Base-by-base conservation (phyloP, 352 stramenopile species). In the Phytopythium vexans region DNA sequence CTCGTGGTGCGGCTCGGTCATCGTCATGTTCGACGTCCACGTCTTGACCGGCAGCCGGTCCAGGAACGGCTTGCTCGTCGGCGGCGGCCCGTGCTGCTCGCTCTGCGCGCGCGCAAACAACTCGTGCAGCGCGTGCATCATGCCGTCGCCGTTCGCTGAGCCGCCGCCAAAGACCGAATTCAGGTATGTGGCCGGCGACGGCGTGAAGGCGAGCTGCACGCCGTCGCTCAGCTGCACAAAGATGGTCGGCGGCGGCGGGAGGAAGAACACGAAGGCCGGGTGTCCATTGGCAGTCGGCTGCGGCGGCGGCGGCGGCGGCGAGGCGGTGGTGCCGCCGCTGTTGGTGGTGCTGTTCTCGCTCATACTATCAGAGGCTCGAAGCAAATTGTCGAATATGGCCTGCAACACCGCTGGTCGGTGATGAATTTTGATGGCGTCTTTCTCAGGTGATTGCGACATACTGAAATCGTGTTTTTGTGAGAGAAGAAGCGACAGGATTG, bases 11-110 rank as follows among this genome's bases (percentile, higher is more conserved):
- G 68, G 76, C 37, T 87, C 80, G 0, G 40, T 68, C 45, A 70
- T 56, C n/a, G 72, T 66, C 58, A 70, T 66, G 11, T 56, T 59
- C 0, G 59, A 15, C 1, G 66, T 69, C 80, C 80, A 91, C 6
- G 66, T 73, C 67, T 88, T 85, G 33, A 82, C 41, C 8, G 80
- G 77, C 21, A 91, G 62, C 44, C 73, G 82, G 31, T 88, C 77
- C 51, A 91, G 56, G 43, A 91, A 88, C 8, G 48, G 27, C 54
- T 87, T 88, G 61, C 75, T 86, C 14, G 80, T 91, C 15, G 80
- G 77, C 6, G 80, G 80, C 4, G 80, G 80, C 8, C 81, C 81
- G 32, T 86, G 77, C 49, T 71, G 54, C 50, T 89, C 68, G n/a
- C 44, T 60, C 56, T 91, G 81, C 36, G 63, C 74, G 44, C 77